Evolutionary conservation across 352 stramenopile genomes (phyloP).

Genomic region (Aphanomyces cochlioides): DNA sequence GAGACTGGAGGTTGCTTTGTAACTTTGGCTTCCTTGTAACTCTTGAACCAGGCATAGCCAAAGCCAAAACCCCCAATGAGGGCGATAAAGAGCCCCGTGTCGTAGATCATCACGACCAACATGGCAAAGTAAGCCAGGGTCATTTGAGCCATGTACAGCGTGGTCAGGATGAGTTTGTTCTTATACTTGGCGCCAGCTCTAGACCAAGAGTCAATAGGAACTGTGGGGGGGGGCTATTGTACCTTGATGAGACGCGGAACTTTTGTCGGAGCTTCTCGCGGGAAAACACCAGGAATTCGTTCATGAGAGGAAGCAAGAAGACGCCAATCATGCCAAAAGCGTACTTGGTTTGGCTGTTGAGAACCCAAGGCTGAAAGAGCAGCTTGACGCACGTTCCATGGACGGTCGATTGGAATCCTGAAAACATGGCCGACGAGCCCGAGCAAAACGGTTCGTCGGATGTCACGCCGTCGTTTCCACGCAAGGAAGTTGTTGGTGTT

Average conservation of each 20-base stretch:
- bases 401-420: conserved; percentile 74
- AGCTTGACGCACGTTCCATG: conserved; percentile 70
- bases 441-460: conserved; percentile 27
- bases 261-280: conserved; percentile 50
- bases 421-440: conserved; percentile 72
- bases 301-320: conserved; percentile 59
- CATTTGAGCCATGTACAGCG: conserved; percentile 80
- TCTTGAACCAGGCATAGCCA: conserved; percentile 73
- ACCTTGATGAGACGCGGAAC: conserved; percentile 31
- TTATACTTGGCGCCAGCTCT: conserved; percentile 34
- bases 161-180: conserved; percentile 59
- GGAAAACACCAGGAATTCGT: conserved; percentile 61
- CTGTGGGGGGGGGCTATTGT: conserved; percentile 23
- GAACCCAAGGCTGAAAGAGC: conserved; percentile 76
- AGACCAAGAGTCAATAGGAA: conserved; percentile 45
- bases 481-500: neutral
- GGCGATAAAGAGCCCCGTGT: conserved; percentile 69
- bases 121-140: conserved; percentile 80
- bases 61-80: conserved; percentile 66
- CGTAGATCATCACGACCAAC: conserved; percentile 82
- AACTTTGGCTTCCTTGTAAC: neutral
- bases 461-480: conserved; percentile 31
- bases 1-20: conserved; percentile 51
- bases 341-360: conserved; percentile 71
- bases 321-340: conserved; percentile 66